Percentiles rank a stretch among this genome's conserved stretches.
These are phyloP conservation scores for Aschersonia sp. DNA, from an alignment of 2,329 filamentous ascomycete species.

Conservation along the genomic window DNA sequence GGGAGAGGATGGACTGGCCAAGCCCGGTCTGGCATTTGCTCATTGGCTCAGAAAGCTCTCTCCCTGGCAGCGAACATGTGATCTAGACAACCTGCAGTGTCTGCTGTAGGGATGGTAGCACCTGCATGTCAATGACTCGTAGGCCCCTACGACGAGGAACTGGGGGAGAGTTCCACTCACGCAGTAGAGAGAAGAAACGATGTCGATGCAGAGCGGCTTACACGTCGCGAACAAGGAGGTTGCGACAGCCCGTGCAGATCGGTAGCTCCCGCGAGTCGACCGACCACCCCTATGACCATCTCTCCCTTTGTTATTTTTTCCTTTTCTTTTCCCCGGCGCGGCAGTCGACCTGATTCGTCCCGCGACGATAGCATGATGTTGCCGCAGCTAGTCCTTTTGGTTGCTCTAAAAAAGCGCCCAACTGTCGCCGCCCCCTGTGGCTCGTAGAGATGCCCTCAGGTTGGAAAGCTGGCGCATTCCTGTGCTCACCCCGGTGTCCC, in stretches of 20 bases:
- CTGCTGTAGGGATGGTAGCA: background rate
- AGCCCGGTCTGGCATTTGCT: too few species aligned
- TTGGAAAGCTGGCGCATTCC: background rate
- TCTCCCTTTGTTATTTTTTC: too few species aligned
- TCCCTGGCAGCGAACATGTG: background rate
- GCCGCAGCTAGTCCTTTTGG: background rate
- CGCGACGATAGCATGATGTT: background rate
- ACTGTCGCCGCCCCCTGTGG: background rate
- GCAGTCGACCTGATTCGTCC: background rate
- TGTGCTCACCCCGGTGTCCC: background rate
- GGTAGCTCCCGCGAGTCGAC: background rate
- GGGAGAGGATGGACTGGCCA: too few species aligned
- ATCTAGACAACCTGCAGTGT: background rate
- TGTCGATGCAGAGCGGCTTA: background rate
- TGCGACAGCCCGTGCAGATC: background rate
- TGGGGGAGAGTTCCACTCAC: background rate
- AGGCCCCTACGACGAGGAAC: background rate
- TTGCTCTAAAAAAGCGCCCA: too few species aligned
- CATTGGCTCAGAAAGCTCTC: too few species aligned
- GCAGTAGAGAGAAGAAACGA: background rate
- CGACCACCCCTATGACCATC: background rate
- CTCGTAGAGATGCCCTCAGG: background rate
- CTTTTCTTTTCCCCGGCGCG: too few species aligned
- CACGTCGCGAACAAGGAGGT: background rate
- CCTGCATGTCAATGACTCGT: background rate